Conservation (phyloP, 345 rosid species). For the Ceriops decandra region DNA sequence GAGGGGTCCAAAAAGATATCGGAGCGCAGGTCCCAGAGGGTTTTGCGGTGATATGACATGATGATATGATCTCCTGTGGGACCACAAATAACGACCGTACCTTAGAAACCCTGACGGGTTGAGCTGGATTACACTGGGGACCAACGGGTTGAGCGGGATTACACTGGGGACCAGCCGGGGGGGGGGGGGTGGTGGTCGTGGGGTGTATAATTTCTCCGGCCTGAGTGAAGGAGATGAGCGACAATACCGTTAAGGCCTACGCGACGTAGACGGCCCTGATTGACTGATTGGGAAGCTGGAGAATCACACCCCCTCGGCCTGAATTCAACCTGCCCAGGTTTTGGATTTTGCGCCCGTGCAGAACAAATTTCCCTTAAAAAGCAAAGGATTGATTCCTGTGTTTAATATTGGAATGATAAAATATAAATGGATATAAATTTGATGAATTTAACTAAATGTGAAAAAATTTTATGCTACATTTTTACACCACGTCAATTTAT, state of each 20-base stretch:
- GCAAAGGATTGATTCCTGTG: too few species aligned
- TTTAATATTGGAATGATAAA: too few species aligned
- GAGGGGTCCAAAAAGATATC: conserved; percentile 23
- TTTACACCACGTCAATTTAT: too few species aligned
- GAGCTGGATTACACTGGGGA: conserved; percentile 28
- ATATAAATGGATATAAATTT: too few species aligned
- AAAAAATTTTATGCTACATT: too few species aligned
- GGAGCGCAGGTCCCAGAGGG: not conserved
- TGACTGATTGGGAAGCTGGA: conserved; percentile 5
- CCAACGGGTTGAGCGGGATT: conserved; percentile 34
- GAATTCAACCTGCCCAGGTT: conserved; percentile 14
- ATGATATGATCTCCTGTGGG: not conserved
- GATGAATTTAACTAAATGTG: too few species aligned
- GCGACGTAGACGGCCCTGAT: conserved; percentile 42
- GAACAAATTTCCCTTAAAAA: too few species aligned
- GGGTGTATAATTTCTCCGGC: conserved; percentile 9
- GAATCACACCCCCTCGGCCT: not conserved
- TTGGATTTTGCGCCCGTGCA: conserved; percentile 1
- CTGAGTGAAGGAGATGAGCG: conserved; percentile 8
- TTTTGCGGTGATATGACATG: not conserved
- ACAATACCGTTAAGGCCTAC: conserved; percentile 26
- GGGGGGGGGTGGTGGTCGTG: not conserved
- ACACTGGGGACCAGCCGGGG: conserved; percentile 13
- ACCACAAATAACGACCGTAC: conserved; percentile 7
- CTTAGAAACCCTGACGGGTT: conserved; percentile 17